Evolutionary conservation across 495 filamentous ascomycete species (phyloP).

Genomic region (Aspergillus taichungensis): DNA sequence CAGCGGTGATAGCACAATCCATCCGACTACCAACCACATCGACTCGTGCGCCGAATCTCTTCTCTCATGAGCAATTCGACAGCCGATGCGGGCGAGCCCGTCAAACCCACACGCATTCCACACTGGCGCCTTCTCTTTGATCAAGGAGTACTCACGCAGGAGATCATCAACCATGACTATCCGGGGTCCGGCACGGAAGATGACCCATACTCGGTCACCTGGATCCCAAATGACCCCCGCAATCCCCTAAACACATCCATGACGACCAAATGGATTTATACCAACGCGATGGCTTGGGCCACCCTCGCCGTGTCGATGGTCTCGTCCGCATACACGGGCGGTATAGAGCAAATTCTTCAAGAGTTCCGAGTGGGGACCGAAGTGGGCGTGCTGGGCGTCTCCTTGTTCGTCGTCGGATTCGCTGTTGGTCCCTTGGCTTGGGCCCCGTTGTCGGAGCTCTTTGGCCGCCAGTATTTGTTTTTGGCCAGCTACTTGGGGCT

Average conservation of each 20-base stretch:
- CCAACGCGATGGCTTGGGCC: constrained; percentile 47
- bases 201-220: constrained; percentile 67
- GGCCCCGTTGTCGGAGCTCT: constrained; percentile 48
- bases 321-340: constrained; percentile 61
- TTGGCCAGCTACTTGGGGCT: constrained; percentile 44
- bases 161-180: constrained; percentile 52
- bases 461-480: constrained; percentile 55
- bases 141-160: constrained; percentile 46
- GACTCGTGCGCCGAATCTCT: no score
- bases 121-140: constrained; percentile 40
- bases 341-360: constrained; percentile 44
- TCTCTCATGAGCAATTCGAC: no score
- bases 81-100: no score
- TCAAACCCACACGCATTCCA: constrained; percentile 14
- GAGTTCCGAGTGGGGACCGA: constrained; percentile 46
- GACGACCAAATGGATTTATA: constrained; percentile 53
- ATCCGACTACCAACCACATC: no score
- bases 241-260: constrained; percentile 50
- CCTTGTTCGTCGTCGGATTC: constrained; percentile 59
- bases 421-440: constrained; percentile 29
- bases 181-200: constrained; percentile 62
- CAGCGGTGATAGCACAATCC: no score
- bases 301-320: constrained; percentile 63
- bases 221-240: constrained; percentile 55
- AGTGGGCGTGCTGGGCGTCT: constrained; percentile 51